Evolutionary conservation across 2,329 filamentous ascomycete species (phyloP), one percentile per base, ranked within the genome.

Genomic region (Arachnopeziza araneosa): DNA sequence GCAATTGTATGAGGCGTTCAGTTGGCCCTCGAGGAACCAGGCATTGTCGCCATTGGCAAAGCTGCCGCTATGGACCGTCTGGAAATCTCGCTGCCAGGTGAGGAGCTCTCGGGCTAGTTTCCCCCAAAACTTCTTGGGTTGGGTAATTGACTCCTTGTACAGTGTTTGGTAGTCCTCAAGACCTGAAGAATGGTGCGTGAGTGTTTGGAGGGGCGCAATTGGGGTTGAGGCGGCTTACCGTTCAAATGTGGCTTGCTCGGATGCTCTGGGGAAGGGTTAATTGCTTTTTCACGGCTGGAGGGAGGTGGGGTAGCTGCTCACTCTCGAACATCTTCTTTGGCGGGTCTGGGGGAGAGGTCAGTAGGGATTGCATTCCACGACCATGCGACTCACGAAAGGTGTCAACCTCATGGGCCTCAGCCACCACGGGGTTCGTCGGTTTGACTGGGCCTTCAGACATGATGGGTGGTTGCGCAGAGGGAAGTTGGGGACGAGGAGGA

Each of bases 1-100:
- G 72, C 92, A 96, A 81, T 99, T 99, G 85, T 92, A 98, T 26
- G 90, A 95, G 64, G 95, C 95, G 72, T 99, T 99, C 72, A 99
- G 81, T 70, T 88, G 85, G 67, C 95, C 95, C 79, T 97, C 95
- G 63, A 93, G 78, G 74, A 98, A 99, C 93, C 95, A 99, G 64
- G 92, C 90, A 72, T 83, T 88, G 78, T 99, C 93, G 68, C 95
- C 95, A 64, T 89, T 81, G 57, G 75, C 75, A 59, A 99, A 84
- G 30, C 85, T 86, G 63, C 95, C 95, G 61, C 82, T 84, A 74
- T 86, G 86, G 57, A 96, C 92, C 14, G 93, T 98, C 75, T 96
- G 79, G 77, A 99, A 99, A 73, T 98, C 93, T 67, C 83, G 84
- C 67, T 91, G 87, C 90, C 95, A 99, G 55, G 89, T 87, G 68